Base-by-base conservation (phyloP, 345 rosid species). In the Pistacia atlantica region DNA sequence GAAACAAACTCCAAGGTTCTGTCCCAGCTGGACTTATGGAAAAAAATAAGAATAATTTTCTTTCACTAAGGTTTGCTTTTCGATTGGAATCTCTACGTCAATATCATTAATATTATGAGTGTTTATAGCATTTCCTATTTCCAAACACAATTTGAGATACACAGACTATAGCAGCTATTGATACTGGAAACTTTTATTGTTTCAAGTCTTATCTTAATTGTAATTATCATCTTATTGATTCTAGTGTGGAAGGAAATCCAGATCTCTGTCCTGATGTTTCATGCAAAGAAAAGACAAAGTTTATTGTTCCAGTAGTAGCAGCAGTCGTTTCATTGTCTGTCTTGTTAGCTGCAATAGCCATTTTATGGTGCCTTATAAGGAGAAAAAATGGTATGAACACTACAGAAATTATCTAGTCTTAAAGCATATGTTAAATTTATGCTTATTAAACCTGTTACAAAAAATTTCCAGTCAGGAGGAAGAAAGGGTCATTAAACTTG, bases 1-100 rank as follows among this genome's bases (percentile, higher is more conserved):
- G 74, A 45, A 90, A 90, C 79, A 70, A 76, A 48, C 87, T 87
- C 51, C 67, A 80, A 17, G 92, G 92, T 59, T 72, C 88, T 31
- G 54, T 89, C 64, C 91, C 95, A 16, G 49, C 59, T 48, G 80
- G 59, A 45, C 89, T 90, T 38, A 61, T 79, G 33, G 79, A 83
- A 38, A 90, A 81, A 81, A 60, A 78, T 38, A 74, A 80, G 25
- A 78, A 79, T 13, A 83, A 83, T 18, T 79, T 80, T 0, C 62
- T 87, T 13, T 31, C 66, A 11, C 64, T 89, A 75, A 86, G 87
- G 95, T 90, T 18, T 58, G 3, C 25, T 22, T 22, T 20, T 18
- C 17, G 54, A 31, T 49, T 13, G 13, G 54, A 49, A 49, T 11
- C 13, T 49, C 54, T 49, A 10, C 13, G 8, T 49, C 54, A 49